Conservation (phyloP, 306 rosid genomes). For the Castanea mollissima region DNA sequence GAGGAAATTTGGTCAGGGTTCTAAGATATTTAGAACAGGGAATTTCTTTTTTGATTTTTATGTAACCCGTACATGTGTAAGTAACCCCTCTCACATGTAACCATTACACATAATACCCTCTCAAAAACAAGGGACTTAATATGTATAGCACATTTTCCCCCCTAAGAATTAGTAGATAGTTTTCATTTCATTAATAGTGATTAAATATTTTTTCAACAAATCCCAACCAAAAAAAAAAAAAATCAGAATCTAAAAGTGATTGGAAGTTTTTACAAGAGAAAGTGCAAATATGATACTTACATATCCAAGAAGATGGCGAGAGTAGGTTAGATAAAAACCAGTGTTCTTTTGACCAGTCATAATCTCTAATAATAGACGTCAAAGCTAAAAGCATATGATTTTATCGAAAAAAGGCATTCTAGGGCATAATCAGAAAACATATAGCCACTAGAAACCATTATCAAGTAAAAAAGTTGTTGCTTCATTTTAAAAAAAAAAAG, state of each 20-base stretch:
- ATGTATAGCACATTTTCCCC: too few relatives aligned
- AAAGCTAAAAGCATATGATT: constrained; percentile 36
- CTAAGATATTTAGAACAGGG: background rate
- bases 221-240: background rate
- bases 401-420: constrained; percentile 20
- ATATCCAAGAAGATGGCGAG: constrained; percentile 21
- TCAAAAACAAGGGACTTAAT: too few relatives aligned
- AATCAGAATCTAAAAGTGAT: background rate
- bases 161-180: too few relatives aligned
- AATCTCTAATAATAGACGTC: constrained; percentile 37
- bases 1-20: too few relatives aligned
- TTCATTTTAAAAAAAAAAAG: background rate
- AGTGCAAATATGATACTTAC: constrained; percentile 10
- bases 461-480: background rate
- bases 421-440: constrained; percentile 35
- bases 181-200: too few relatives aligned
- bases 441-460: constrained; percentile 27
- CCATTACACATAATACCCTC: too few relatives aligned
- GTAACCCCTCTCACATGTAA: too few relatives aligned
- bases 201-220: background rate
- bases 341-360: constrained; percentile 30
- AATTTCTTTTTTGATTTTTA: too few relatives aligned
- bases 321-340: background rate
- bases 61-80: too few relatives aligned
- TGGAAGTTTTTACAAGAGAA: background rate